These are phyloP conservation scores for Venturia asperata DNA, from an alignment of 2,329 filamentous ascomycete genomes.

Conservation along the genomic window DNA sequence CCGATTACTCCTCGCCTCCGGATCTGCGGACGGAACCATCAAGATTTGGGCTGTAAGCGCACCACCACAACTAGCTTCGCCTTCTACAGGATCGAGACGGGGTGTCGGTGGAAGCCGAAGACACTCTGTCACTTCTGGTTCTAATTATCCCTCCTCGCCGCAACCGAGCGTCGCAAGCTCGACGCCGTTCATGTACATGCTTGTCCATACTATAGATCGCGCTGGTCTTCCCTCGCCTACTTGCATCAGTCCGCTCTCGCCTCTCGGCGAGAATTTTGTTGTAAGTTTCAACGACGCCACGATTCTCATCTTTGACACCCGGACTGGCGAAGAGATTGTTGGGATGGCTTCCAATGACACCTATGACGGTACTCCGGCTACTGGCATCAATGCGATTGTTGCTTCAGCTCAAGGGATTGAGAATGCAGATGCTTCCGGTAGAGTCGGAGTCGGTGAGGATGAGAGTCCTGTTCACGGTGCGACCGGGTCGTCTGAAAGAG, in stretches of 20 bases:
- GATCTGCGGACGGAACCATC: conserved; percentile 82
- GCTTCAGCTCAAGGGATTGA: conserved; percentile 80
- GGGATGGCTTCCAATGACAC: conserved; percentile 92
- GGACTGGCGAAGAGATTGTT: conserved; percentile 83
- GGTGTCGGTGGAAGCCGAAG: conserved; percentile 68
- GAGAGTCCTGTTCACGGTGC: conserved; percentile 70
- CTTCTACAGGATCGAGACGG: conserved; percentile 58
- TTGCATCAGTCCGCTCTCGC: conserved; percentile 82
- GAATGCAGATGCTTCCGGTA: conserved; percentile 32
- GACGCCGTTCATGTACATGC: conserved; percentile 78
- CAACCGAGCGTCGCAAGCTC: conserved; percentile 80
- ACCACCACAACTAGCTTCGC: conserved; percentile 77
- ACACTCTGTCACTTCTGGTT: conserved; percentile 91
- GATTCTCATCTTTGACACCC: conserved; percentile 85
- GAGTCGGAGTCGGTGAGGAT: conserved; percentile 52
- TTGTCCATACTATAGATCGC: conserved; percentile 79
- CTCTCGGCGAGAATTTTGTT: conserved; percentile 79
- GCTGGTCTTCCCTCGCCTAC: conserved; percentile 70
- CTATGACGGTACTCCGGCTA: conserved; percentile 78
- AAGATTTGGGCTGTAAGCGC: conserved; percentile 92
- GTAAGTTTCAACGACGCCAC: conserved; percentile 88
- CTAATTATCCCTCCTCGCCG: conserved; percentile 81
- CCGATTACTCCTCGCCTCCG: conserved; percentile 82
- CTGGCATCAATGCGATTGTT: conserved; percentile 82
- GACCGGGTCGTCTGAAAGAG: conserved; percentile 70